Conservation (phyloP, 192 early-diverging fungal genomes). For the Coemansia umbellata region DNA sequence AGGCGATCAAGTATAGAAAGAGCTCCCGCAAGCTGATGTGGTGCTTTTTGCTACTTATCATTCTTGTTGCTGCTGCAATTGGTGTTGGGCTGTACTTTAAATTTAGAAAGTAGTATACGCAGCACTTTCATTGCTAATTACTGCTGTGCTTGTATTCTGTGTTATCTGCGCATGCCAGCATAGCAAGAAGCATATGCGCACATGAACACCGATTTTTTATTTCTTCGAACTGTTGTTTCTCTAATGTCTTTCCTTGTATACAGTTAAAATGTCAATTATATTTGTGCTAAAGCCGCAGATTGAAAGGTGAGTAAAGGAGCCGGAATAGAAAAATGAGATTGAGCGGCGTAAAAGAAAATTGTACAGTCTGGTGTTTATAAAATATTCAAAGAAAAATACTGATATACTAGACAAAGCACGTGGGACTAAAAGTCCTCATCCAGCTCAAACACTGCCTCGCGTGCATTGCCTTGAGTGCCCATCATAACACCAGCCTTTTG, state of each 20-base stretch:
- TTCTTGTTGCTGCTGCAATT: slow-evolving; percentile 48
- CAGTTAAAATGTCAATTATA: too few relatives aligned
- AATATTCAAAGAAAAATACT: not conserved
- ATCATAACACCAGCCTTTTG: slow-evolving; percentile 89
- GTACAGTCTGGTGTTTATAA: slow-evolving; percentile 2
- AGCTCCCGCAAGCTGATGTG: slow-evolving; percentile 35
- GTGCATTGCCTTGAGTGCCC: slow-evolving; percentile 53
- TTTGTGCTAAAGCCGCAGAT: too few relatives aligned
- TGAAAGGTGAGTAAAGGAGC: too few relatives aligned
- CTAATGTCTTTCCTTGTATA: too few relatives aligned
- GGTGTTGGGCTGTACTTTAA: slow-evolving; percentile 32
- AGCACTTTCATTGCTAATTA: too few relatives aligned
- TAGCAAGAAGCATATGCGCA: too few relatives aligned
- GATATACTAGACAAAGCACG: too few relatives aligned
- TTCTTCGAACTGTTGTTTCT: too few relatives aligned
- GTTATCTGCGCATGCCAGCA: too few relatives aligned
- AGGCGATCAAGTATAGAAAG: slow-evolving; percentile 24
- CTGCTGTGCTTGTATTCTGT: too few relatives aligned
- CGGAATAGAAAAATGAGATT: too few relatives aligned
- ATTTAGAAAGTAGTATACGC: slow-evolving; percentile 15
- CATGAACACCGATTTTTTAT: too few relatives aligned
- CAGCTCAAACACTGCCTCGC: slow-evolving; percentile 69
- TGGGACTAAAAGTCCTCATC: slow-evolving; percentile 72
- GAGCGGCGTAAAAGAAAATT: not conserved
- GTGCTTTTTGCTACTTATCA: slow-evolving; percentile 23